Conservation (phyloP, 78 protist species). For the Dictyostelium intermedium region DNA sequence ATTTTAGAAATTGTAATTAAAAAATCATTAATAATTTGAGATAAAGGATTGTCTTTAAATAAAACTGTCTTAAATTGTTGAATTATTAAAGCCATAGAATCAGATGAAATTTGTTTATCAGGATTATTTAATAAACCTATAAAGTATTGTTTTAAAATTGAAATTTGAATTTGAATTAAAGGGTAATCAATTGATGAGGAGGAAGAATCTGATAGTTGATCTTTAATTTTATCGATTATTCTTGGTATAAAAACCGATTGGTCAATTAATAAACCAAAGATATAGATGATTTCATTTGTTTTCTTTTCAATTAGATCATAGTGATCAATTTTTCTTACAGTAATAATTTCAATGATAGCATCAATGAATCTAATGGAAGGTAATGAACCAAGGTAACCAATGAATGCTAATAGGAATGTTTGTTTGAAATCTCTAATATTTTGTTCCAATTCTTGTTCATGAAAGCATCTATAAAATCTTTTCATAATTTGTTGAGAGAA, state of each 20-base stretch:
- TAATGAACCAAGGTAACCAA: constrained; percentile 7
- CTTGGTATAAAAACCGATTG: background rate
- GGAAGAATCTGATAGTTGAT: background rate
- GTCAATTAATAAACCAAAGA: background rate
- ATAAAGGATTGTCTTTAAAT: background rate
- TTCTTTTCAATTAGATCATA: background rate
- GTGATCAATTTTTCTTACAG: constrained; percentile 7
- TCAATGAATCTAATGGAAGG: constrained; percentile 21
- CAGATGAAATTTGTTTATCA: background rate
- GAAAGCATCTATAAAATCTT: constrained; percentile 16
- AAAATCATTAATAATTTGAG: background rate
- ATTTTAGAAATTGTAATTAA: background rate
- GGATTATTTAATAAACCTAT: background rate
- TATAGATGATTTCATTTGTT: background rate
- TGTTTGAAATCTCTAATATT: constrained; percentile 32
- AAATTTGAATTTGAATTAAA: background rate
- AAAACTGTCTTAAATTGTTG: background rate
- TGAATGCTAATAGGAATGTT: background rate
- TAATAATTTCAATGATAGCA: constrained; percentile 32
- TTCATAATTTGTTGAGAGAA: background rate
- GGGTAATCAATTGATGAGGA: background rate
- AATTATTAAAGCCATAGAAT: background rate
- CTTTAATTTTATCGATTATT: constrained; percentile 1
- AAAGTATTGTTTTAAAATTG: background rate
- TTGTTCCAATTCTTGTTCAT: constrained; percentile 43